These are phyloP conservation scores for Polygonum maritimum DNA, from an alignment of 148 eudicot species.

Conservation along the genomic window DNA sequence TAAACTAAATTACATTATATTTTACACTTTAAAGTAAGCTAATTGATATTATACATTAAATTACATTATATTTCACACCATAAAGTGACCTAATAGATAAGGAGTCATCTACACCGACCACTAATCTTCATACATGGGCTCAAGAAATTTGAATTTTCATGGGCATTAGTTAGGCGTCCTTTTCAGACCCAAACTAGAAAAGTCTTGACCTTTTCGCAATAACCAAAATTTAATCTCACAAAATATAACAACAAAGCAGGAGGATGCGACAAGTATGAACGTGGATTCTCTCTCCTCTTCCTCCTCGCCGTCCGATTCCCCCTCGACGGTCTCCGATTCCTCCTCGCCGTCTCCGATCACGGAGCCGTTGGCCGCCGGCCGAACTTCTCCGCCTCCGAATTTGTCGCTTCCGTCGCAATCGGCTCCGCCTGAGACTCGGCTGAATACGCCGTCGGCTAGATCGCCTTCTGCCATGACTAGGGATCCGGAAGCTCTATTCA, in stretches of 20 bases:
- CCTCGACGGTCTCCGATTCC: not conserved
- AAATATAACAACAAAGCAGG: not conserved
- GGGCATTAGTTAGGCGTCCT: not conserved
- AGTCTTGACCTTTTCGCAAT: not conserved
- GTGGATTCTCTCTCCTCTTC: conserved; percentile 5
- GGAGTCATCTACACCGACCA: no score
- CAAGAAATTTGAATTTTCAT: not conserved
- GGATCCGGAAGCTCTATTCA: conserved; percentile 43
- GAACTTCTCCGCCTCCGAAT: not conserved
- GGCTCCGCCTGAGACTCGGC: conserved; percentile 3
- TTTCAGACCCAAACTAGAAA: not conserved
- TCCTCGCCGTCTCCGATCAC: not conserved
- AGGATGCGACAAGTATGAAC: not conserved
- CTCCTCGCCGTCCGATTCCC: conserved; percentile 2
- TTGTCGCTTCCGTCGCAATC: not conserved
- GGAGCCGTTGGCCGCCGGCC: not conserved
- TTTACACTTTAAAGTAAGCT: no score
- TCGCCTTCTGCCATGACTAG: conserved; percentile 20
- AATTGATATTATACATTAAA: no score
- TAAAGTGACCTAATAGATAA: no score
- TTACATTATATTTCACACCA: no score
- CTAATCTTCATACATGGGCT: no score
- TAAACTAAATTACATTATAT: no score
- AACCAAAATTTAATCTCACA: not conserved
- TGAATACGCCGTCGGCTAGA: not conserved